These are phyloP conservation scores for Oryza rufipogon DNA, from an alignment of 176 grass and related monocot genomes.

Conservation along the genomic window DNA sequence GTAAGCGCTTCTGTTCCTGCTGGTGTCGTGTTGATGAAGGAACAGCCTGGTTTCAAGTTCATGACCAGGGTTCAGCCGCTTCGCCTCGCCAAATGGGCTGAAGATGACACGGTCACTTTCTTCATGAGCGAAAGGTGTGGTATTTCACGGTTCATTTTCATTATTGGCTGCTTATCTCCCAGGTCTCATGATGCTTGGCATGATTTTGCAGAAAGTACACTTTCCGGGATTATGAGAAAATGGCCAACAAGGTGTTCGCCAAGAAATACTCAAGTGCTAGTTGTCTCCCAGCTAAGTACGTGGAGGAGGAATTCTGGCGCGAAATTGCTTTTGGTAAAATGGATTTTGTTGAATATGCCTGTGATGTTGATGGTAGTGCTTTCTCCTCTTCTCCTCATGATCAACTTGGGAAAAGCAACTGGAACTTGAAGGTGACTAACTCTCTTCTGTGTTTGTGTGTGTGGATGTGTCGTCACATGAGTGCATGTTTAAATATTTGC, in stretches of 20 bases:
- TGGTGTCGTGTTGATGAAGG: conserved; percentile 81
- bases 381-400: conserved; percentile 88
- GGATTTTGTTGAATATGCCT: conserved; percentile 97
- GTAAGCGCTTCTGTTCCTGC: conserved; percentile 83
- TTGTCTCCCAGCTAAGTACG: conserved; percentile 70
- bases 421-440: conserved; percentile 87
- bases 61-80: conserved; percentile 94
- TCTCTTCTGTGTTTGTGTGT: neutral
- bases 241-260: conserved; percentile 90
- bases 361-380: conserved; percentile 97
- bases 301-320: conserved; percentile 98
- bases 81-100: conserved; percentile 83
- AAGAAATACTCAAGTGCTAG: conserved; percentile 87
- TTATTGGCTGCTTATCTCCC: conserved; percentile 7
- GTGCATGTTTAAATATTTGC: neutral
- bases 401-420: conserved; percentile 88
- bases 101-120: conserved; percentile 86
- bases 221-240: conserved; percentile 95
- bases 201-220: conserved; percentile 87
- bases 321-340: conserved; percentile 97
- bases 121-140: conserved; percentile 96
- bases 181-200: conserved; percentile 15
- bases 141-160: conserved; percentile 12
- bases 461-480: neutral
- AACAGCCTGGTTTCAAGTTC: conserved; percentile 91